Evolutionary conservation across 164 flowering plant species (phyloP).

Genomic region (Amborella trichopoda): DNA sequence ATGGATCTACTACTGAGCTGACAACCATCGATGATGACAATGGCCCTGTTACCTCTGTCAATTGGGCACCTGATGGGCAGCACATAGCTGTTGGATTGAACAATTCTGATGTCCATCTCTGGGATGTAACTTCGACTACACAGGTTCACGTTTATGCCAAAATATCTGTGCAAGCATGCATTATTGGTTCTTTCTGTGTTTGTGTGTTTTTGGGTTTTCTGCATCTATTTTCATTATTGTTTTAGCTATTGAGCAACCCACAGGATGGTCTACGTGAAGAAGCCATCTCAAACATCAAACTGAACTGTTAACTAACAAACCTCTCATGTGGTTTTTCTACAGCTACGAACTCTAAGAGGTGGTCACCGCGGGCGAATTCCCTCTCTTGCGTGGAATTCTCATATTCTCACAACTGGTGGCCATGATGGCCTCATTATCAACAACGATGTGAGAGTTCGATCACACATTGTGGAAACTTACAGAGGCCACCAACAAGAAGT

Average conservation of each 20-base stretch:
- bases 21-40: slow-evolving; percentile 16
- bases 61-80: slow-evolving; percentile 5
- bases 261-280: no score
- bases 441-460: slow-evolving; percentile 51
- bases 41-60: slow-evolving; percentile 16
- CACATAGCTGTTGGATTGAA: slow-evolving; percentile 14
- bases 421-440: slow-evolving; percentile 43
- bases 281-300: no score
- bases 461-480: slow-evolving; percentile 37
- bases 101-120: slow-evolving; percentile 14
- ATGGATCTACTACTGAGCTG: slow-evolving; percentile 17
- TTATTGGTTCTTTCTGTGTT: no score
- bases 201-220: no score
- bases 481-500: slow-evolving; percentile 52
- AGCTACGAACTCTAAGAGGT: slow-evolving; percentile 1
- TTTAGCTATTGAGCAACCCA: no score
- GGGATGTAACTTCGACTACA: slow-evolving; percentile 8
- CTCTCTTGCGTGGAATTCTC: slow-evolving; percentile 49
- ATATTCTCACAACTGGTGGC: slow-evolving; percentile 47
- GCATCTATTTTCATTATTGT: no score
- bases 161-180: no score
- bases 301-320: no score
- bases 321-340: no score
- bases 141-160: slow-evolving; percentile 11
- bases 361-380: background rate